phyloP scores from a whole-genome alignment of 148 eudicot species.

The Persicaria tinctoria region DNA sequence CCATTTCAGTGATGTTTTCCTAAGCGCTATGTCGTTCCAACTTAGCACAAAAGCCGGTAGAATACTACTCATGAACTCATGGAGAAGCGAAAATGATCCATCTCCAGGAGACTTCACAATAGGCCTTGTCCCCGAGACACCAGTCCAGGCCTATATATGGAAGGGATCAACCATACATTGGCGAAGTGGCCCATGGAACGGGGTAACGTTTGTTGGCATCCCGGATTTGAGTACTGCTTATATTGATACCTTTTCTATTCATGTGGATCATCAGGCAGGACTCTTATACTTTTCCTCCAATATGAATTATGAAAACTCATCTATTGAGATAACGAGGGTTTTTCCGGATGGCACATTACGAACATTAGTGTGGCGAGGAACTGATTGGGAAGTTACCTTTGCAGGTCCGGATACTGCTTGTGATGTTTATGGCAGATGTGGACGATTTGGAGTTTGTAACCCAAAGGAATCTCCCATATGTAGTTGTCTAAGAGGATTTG shows the following conservation, averaged over 20 bases:
- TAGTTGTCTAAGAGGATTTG: constrained; percentile 42
- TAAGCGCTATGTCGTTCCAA: background rate
- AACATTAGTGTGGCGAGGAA: background rate
- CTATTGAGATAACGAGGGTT: background rate
- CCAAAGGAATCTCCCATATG: constrained; percentile 23
- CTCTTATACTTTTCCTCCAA: background rate
- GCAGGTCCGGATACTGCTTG: constrained; percentile 19
- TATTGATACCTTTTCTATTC: background rate
- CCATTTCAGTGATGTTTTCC: background rate
- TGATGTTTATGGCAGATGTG: constrained; percentile 44
- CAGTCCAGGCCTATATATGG: constrained; percentile 5
- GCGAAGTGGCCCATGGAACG: constrained; percentile 16
- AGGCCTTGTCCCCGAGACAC: background rate
- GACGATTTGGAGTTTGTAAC: constrained; percentile 38
- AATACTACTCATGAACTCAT: background rate
- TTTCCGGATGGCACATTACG: background rate
- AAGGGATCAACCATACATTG: constrained; percentile 3
- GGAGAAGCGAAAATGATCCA: constrained; percentile 13
- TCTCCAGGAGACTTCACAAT: constrained; percentile 1
- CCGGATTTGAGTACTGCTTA: constrained; percentile 7
- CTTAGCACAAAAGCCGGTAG: background rate
- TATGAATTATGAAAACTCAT: background rate
- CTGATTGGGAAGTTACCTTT: constrained; percentile 24
- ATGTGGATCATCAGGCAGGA: constrained; percentile 4
- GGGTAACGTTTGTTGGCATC: constrained; percentile 3